Percentiles rank a stretch among this genome's conserved stretches.
Evolutionary conservation across 1,284 basidiomycete genomes (phyloP).

Genomic region (Salmacisia buchloeana): DNA sequence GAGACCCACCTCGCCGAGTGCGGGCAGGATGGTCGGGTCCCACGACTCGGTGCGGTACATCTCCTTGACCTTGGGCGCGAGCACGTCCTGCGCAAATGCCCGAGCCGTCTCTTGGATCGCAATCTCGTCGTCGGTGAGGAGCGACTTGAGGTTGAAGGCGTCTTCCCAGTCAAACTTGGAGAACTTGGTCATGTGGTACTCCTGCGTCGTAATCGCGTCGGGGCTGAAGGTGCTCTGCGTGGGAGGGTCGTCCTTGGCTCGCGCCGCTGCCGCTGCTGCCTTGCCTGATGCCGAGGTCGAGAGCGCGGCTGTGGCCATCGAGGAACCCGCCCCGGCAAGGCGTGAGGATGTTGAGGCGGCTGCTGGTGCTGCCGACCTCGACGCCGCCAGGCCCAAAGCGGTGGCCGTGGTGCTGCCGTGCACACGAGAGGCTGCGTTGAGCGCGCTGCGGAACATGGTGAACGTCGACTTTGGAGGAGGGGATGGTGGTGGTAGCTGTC

Average conservation of each 20-base stretch:
- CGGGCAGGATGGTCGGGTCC: constrained; percentile 69
- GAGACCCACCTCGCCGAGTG: constrained; percentile 88
- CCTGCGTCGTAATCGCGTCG: constrained; percentile 12
- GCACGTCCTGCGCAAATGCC: constrained; percentile 76
- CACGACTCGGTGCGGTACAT: constrained; percentile 86
- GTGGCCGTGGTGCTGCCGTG: neutral
- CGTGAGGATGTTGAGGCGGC: neutral
- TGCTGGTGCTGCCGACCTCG: neutral
- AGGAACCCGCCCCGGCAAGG: neutral
- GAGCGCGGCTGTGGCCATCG: neutral
- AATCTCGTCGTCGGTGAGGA: constrained; percentile 81
- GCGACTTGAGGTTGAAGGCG: constrained; percentile 24
- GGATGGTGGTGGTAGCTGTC: neutral
- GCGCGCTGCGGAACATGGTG: constrained; percentile 2
- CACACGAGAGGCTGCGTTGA: neutral
- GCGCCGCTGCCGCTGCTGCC: neutral
- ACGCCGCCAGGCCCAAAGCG: neutral
- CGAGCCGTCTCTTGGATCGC: constrained; percentile 80
- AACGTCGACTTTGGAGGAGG: neutral
- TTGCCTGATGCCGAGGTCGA: constrained; percentile 14
- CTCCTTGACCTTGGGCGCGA: constrained; percentile 75
- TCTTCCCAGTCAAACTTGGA: constrained; percentile 67
- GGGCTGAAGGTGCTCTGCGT: constrained; percentile 16
- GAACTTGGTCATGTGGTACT: constrained; percentile 42
- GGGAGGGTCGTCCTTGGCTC: constrained; percentile 10